Base-by-base conservation (phyloP, 352 stramenopile species). In the Pythium dissotocum region DNA sequence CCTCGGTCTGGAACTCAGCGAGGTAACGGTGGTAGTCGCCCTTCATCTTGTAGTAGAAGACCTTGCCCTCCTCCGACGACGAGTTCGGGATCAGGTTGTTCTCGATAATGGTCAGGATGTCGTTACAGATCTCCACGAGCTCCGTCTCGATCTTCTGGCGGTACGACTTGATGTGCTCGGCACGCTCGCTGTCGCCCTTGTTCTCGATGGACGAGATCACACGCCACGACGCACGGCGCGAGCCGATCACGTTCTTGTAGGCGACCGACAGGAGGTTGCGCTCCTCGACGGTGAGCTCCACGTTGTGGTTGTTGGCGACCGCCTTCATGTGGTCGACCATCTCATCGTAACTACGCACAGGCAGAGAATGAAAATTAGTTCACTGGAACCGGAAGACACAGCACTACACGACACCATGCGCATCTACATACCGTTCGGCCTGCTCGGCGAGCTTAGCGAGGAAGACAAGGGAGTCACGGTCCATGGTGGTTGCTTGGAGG, bases 31-130 rank as follows among this genome's bases (percentile, higher is more conserved):
- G 95, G 91, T 99, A 99, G 86, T 99, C 97, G 60, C 97, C 97
- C 89, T 99, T 99, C 96, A 99, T 99, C 93, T 99, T 99, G 94
- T 99, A 99, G 91, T 99, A 99, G 78, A 99, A 99, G 14, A 99
- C 97, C 87, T 99, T 99, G 79, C 95, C 97, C 77, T 99, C 98
- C 71, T 98, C 95, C 42, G 88, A 97, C 18, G 91, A 97, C 62
- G 91, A 98, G 87, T 99, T 98, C 62, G 97, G 97, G 82, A 99
- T 99, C 60, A 99, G 80, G 73, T 97, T 95, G 65, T 98, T 95
- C 73, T 99, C 94, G 59, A 99, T 99, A 78, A 99, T 99, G 55
- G 83, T 87, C 60, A 99, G 86, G 67, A 99, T 99, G 71, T 99
- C 95, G 67, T 98, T 97, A 78, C 97, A 99, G 67, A 99, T 98